Conservation (phyloP, 2,329 filamentous ascomycete genomes). For the Talaromyces amestolkiae region DNA sequence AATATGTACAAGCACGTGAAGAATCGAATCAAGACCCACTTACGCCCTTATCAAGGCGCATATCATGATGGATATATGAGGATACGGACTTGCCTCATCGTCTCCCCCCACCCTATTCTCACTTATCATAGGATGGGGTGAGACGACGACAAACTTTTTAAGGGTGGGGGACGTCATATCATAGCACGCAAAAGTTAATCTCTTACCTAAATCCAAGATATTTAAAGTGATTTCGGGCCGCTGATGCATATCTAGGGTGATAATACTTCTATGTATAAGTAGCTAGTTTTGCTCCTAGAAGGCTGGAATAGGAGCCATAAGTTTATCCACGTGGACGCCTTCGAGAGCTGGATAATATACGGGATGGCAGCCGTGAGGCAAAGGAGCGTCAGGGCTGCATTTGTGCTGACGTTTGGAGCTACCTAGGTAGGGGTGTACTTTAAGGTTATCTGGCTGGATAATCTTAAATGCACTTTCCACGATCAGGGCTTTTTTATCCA, state of each 20-base stretch:
- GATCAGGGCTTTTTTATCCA: background rate
- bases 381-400: background rate
- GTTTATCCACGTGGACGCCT: background rate
- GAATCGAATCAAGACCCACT: background rate
- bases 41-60: background rate
- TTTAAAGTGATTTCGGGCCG: background rate
- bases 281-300: background rate
- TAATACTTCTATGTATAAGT: background rate
- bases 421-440: background rate
- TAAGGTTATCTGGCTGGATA: background rate
- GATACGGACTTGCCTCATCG: background rate
- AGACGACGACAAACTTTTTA: background rate
- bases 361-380: background rate
- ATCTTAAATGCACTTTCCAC: background rate
- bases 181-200: background rate
- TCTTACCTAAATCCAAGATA: background rate
- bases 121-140: background rate
- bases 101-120: background rate
- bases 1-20: background rate
- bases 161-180: background rate
- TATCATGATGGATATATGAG: background rate
- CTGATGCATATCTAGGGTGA: background rate
- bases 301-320: background rate
- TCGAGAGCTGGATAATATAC: background rate
- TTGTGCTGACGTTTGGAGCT: background rate